Evolutionary conservation across 2,329 filamentous ascomycete species (phyloP).

Genomic region (Lecanoromycetidae sp.): DNA sequence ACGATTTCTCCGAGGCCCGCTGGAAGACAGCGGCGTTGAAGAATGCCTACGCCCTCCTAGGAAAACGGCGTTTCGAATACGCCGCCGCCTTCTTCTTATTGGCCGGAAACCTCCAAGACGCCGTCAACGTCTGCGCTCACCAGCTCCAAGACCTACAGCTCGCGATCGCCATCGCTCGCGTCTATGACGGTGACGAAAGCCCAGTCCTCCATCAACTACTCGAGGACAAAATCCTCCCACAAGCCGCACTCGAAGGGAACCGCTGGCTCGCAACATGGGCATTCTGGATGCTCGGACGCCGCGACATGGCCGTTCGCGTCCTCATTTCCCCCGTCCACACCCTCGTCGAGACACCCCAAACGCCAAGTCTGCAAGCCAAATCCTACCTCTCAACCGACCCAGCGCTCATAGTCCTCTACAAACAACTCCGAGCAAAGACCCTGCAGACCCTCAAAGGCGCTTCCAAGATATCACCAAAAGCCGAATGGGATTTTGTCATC

Average conservation of each 20-base stretch:
- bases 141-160: constrained; percentile 83
- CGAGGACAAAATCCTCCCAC: constrained; percentile 63
- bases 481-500: constrained; percentile 80
- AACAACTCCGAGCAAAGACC: constrained; percentile 68
- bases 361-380: constrained; percentile 59
- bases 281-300: constrained; percentile 76
- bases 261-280: constrained; percentile 93
- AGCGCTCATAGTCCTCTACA: constrained; percentile 74
- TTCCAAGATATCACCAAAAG: constrained; percentile 61
- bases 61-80: constrained; percentile 84
- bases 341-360: constrained; percentile 56
- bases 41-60: constrained; percentile 90
- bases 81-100: constrained; percentile 92
- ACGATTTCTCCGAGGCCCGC: constrained; percentile 76
- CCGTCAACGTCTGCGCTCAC: constrained; percentile 72
- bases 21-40: constrained; percentile 87
- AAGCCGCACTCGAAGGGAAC: constrained; percentile 71
- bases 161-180: constrained; percentile 73
- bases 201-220: constrained; percentile 62
- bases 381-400: constrained; percentile 85
- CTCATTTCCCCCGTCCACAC: constrained; percentile 70
- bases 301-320: constrained; percentile 71
- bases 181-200: constrained; percentile 76
- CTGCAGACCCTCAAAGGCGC: constrained; percentile 77
- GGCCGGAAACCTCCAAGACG: constrained; percentile 71